Base-by-base conservation (phyloP, 2,329 filamentous ascomycete species). In the Chlorencoelia australis region DNA sequence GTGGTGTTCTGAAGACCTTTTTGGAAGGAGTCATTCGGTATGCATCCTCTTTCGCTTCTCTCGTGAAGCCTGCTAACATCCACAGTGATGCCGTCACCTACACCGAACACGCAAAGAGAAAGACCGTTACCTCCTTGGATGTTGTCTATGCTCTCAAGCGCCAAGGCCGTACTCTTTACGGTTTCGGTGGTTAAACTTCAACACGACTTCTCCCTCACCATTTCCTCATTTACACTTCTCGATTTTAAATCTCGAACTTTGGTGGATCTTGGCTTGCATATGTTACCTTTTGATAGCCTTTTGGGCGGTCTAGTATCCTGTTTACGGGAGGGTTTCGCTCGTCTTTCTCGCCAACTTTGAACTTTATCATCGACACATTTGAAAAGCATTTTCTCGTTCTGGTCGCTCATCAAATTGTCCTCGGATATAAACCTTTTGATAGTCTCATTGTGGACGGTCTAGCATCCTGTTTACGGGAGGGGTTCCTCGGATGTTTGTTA, bases 1-100 rank as follows among this genome's bases (percentile, higher is more conserved):
- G 81, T 60, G 79, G 79, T 73, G 81, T 85, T 56, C 72, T 86
- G 56, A 85, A 85, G 75, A 80, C 79, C 63, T 85, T 85, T 77
- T 79, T 86, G 54, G 81, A 85, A 67, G 73, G 77, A 63, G 80
- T 86, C 63, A 85, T 86, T 60, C 70, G 77, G 46, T 78, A 59
- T 76, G 76, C 55, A 73, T 73, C 30, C 64, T 77, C 46, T 78
- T 77, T 69, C 65, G 73, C 57, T 74, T 78, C 62, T 72, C 73
- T 57, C 70, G 68, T n/a, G n/a, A n/a, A n/a, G n/a, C n/a, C n/a
- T n/a, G n/a, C n/a, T 46, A 79, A 74, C 52, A 71, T 79, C 27
- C 79, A 79, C 65, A 74, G 74, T 67, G 73, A 78, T 52, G 41
- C 44, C 27, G 46, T 46, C 28, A 46, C 43, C 31, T 45, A 45